Evolutionary conservation across 164 flowering plant genomes (phyloP).

Genomic region (Chloranthus sessilifolius): DNA sequence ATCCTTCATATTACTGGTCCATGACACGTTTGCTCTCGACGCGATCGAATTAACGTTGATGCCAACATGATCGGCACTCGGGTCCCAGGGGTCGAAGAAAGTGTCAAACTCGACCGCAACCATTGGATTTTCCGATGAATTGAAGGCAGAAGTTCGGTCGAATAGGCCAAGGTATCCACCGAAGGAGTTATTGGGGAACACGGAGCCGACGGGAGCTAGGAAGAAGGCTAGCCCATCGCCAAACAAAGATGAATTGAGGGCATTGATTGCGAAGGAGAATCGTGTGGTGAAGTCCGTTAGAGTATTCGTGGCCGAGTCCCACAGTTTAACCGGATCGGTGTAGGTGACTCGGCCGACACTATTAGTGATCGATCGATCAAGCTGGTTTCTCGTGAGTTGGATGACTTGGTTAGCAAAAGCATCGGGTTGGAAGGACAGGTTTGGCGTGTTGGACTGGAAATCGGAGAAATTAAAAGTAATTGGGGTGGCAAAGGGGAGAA

Average conservation of each 20-base stretch:
- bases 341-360: slow-evolving; percentile 34
- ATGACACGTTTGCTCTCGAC: slow-evolving; percentile 25
- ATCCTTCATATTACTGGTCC: slow-evolving; percentile 44
- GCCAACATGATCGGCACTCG: slow-evolving; percentile 41
- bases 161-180: slow-evolving; percentile 30
- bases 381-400: slow-evolving; percentile 24
- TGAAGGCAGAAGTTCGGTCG: neutral
- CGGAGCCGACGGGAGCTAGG: slow-evolving; percentile 30
- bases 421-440: slow-evolving; percentile 14
- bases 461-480: slow-evolving; percentile 23
- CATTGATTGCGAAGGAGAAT: slow-evolving; percentile 37
- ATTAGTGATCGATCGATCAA: neutral
- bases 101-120: slow-evolving; percentile 64
- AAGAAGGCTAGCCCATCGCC: slow-evolving; percentile 62
- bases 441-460: slow-evolving; percentile 2
- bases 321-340: slow-evolving; percentile 27
- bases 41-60: slow-evolving; percentile 40
- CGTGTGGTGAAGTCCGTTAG: slow-evolving; percentile 40
- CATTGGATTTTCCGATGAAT: slow-evolving; percentile 10
- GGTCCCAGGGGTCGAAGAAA: slow-evolving; percentile 37
- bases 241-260: neutral
- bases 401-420: slow-evolving; percentile 9
- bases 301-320: slow-evolving; percentile 26
- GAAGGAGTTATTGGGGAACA: slow-evolving; percentile 12
- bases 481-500: slow-evolving; percentile 12